Base-by-base conservation (phyloP, 139 green algal genomes). In the Chlorella vulgaris region DNA sequence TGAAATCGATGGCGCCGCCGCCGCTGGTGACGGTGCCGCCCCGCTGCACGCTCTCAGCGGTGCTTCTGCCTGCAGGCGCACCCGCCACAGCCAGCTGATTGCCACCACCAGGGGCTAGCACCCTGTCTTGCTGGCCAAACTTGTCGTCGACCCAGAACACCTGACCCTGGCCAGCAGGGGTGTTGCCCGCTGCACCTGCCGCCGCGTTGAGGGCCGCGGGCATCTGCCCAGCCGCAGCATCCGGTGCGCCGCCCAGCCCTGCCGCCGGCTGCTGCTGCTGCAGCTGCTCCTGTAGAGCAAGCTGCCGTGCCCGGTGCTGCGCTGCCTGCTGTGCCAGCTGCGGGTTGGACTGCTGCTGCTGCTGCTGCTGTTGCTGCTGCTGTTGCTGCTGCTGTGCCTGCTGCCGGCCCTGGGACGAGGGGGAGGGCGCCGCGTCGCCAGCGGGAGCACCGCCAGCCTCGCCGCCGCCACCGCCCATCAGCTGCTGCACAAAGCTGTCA, bases 181-280 rank as follows among this genome's bases (percentile, higher is more conserved):
- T 36, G 63, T 71, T 6, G 68, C n/a, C 28, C 15, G 65, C 38
- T 67, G 29, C 39, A 31, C 43, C 35, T 71, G 62, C 65, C 31
- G 68, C 58, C 66, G 40, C 1, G 15, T 66, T 26, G 55, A 61
- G 4, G 35, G 47, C 69, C 50, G 74, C n/a, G n/a, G n/a, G n/a
- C n/a, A n/a, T n/a, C n/a, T n/a, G n/a, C n/a, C n/a, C n/a, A n/a
- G n/a, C n/a, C n/a, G n/a, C n/a, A n/a, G n/a, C n/a, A n/a, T n/a
- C n/a, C n/a, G n/a, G n/a, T n/a, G n/a, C n/a, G n/a, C n/a, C n/a
- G n/a, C n/a, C n/a, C n/a, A n/a, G n/a, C n/a, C n/a, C n/a, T 80
- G 74, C 70, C 22, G 28, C 51, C 53, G 76, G 29, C 81, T 82
- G 76, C 74, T 85, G 82, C 53, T 83, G 81, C 50, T n/a, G n/a